A percentile compares a stretch with the other conserved stretches of the same genome.
Evolutionary conservation across 176 grass and related monocot species (phyloP).

Genomic region (Bolboschoenus planiculmis): DNA sequence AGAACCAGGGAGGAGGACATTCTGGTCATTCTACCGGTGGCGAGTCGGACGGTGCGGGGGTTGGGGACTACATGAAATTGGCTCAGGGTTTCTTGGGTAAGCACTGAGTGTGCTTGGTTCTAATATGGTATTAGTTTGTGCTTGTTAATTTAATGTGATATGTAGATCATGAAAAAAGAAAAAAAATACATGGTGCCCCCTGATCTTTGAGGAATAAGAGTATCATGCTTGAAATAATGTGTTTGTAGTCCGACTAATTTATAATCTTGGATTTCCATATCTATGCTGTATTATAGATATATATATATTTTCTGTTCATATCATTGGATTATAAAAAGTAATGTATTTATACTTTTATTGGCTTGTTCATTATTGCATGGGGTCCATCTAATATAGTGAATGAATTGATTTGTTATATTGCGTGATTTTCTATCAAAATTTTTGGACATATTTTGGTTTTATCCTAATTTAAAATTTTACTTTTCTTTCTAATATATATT

Average conservation of each 20-base stretch:
- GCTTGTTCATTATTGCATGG: neutral
- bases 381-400: neutral
- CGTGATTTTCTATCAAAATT: too few species aligned
- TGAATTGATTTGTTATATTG: too few species aligned
- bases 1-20: slow-evolving; percentile 48
- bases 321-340: neutral
- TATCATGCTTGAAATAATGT: neutral
- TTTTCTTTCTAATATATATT: too few species aligned
- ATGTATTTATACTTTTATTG: neutral
- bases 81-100: slow-evolving; percentile 83
- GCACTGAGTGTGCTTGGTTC: slow-evolving; percentile 27
- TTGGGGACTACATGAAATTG: slow-evolving; percentile 70
- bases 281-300: too few species aligned
- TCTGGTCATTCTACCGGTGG: slow-evolving; percentile 14
- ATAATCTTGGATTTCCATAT: neutral
- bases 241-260: neutral
- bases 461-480: too few species aligned
- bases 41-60: slow-evolving; percentile 15
- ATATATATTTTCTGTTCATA: neutral
- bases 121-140: neutral
- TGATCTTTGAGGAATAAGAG: neutral
- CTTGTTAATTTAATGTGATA: neutral
- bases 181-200: neutral
- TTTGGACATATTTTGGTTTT: too few species aligned
- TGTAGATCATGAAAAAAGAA: neutral